Evolutionary conservation across 2,329 filamentous ascomycete species (phyloP).

Genomic region (Fusarium piperis): DNA sequence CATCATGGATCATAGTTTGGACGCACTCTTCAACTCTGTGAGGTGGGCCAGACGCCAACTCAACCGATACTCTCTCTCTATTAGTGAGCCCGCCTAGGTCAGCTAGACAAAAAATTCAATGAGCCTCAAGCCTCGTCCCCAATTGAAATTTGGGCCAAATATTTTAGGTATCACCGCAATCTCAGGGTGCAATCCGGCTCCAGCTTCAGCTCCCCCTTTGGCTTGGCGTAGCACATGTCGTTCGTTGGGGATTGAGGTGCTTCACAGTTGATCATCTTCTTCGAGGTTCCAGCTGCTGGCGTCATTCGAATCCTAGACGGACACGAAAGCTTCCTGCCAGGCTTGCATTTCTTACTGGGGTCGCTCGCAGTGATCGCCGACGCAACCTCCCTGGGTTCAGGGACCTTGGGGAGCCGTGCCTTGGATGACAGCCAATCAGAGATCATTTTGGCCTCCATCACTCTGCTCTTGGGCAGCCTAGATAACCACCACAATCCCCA

Average conservation of each 20-base stretch:
- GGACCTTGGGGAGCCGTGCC: not conserved
- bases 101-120: not conserved
- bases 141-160: not conserved
- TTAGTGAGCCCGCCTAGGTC: not conserved
- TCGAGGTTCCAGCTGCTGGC: not conserved
- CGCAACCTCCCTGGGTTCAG: not conserved
- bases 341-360: not conserved
- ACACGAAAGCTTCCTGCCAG: not conserved
- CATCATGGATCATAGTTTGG: not conserved
- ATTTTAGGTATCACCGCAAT: not conserved
- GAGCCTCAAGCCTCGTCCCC: not conserved
- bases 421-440: not conserved
- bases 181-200: not conserved
- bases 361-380: not conserved
- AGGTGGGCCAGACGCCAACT: not conserved
- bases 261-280: not conserved
- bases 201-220: not conserved
- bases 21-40: not conserved
- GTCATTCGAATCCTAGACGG: conserved; percentile 10
- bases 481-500: conserved; percentile 23
- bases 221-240: not conserved
- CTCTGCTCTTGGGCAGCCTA: conserved; percentile 25
- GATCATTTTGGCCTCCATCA: conserved; percentile 30
- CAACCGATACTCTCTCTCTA: not conserved
- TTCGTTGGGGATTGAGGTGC: not conserved